A percentile compares a stretch with the other conserved stretches of the same genome.
Conservation (phyloP, 1,139 yeast species). For the Blastobotrys apis region DNA sequence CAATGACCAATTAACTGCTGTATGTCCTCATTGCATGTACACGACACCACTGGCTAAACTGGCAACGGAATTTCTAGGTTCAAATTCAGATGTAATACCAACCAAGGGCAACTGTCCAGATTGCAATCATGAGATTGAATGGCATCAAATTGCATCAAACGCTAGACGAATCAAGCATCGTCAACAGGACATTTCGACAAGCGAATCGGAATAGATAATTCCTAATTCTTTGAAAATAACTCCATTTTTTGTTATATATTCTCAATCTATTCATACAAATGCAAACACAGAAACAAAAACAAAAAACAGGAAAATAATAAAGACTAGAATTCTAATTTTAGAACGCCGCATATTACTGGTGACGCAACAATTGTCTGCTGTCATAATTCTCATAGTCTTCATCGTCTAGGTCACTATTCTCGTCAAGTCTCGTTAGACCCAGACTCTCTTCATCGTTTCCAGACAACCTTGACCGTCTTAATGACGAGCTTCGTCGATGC, state of each 20-base stretch:
- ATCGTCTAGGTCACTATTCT: conserved; percentile 25
- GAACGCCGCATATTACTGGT: neutral
- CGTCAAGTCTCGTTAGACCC: conserved; percentile 36
- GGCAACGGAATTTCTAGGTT: conserved; percentile 13
- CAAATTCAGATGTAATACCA: conserved; percentile 17
- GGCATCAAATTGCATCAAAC: conserved; percentile 17
- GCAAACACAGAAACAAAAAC: too few species aligned
- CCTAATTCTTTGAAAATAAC: neutral
- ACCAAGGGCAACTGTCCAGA: conserved; percentile 18
- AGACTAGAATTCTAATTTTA: too few species aligned
- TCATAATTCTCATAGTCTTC: conserved; percentile 16
- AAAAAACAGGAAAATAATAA: neutral
- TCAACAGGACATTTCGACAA: neutral
- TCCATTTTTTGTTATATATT: too few species aligned
- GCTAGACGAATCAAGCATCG: conserved; percentile 6
- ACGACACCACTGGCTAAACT: conserved; percentile 16
- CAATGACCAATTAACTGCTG: conserved; percentile 7
- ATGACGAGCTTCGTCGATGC: conserved; percentile 31
- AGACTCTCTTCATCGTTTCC: conserved; percentile 37
- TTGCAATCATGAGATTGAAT: conserved; percentile 13
- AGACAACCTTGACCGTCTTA: conserved; percentile 31
- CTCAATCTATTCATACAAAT: too few species aligned
- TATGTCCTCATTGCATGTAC: conserved; percentile 15
- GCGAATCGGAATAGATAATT: neutral
- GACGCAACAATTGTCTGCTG: conserved; percentile 6